Base-by-base conservation (phyloP, 805 yeast genomes). In the Zygoascus biomembranicola region DNA sequence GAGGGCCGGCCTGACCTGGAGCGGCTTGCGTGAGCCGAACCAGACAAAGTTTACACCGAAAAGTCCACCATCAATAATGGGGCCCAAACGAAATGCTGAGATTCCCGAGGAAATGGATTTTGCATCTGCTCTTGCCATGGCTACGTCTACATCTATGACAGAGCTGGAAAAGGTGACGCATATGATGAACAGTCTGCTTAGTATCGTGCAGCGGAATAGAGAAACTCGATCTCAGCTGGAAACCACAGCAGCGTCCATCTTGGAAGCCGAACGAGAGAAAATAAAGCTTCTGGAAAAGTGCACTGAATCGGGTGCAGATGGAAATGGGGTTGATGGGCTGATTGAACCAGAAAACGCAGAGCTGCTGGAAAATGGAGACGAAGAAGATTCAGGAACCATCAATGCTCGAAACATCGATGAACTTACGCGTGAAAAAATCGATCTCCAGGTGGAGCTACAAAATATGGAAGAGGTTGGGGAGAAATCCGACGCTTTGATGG, bases 141-240 rank as follows among this genome's bases (percentile, higher is more conserved):
- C 42, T 10, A 19, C 42, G 2, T 46, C 49, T 2, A 16, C 32
- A 14, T 44, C 47, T 11, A 44, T 44, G 42, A 47, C 50, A 20
- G 54, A 47, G 11, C 32, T 54, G 39, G 52, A 52, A 14, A 49
- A 28, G 14, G 59, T 66, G 8, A 61, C 66, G 4, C 54, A 52
- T 42, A 59, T 65, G 23, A 64, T 66, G 50, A 59, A 64, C 18
- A 68, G 64, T 55, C 62, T 67, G 41, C 52, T 59, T 20, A 31
- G 48, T 18, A 62, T 56, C 3, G 58, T 67, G 19, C 52, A 56
- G 51, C 53, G 55, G 41, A 61, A 66, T 14, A 44, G 57, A 1
- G 63, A 63, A 31, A 57, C 63, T 1, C 59, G 61, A 16, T 56
- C 37, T 0, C 39, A 51, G 20, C 51, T 62, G 2, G 59, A 54